A percentile compares a stretch with the other conserved stretches of the same genome.
Evolutionary conservation across 2,329 filamentous ascomycete genomes (phyloP).

Genomic region (Aspergillus udagawae): DNA sequence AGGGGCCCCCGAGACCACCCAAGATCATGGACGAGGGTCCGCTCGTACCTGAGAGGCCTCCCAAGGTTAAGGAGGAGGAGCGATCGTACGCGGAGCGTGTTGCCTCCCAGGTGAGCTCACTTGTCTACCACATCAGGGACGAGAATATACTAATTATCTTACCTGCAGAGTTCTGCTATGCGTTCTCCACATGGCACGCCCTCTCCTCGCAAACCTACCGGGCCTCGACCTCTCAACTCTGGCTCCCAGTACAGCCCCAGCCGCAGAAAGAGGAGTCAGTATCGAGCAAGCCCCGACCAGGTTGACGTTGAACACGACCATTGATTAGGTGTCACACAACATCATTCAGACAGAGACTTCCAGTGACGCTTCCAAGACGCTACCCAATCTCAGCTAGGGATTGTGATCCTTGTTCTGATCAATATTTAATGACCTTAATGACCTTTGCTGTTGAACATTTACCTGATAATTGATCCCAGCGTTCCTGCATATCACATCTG

Average conservation of each 20-base stretch:
- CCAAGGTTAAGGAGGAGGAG: slow-evolving; percentile 36
- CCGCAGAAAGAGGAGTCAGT: slow-evolving; percentile 34
- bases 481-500: slow-evolving; percentile 13
- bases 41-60: slow-evolving; percentile 51
- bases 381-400: neutral
- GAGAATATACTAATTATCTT: slow-evolving; percentile 5
- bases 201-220: slow-evolving; percentile 44
- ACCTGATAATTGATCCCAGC: neutral
- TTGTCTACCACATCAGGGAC: neutral
- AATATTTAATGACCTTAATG: neutral
- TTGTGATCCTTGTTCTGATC: neutral
- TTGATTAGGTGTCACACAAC: slow-evolving; percentile 13
- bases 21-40: slow-evolving; percentile 57
- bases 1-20: slow-evolving; percentile 48
- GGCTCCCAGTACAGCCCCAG: slow-evolving; percentile 33
- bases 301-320: slow-evolving; percentile 38
- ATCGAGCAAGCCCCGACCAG: slow-evolving; percentile 39
- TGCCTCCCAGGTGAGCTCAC: slow-evolving; percentile 33
- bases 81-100: slow-evolving; percentile 40
- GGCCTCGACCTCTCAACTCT: slow-evolving; percentile 44
- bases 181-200: slow-evolving; percentile 29
- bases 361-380: neutral
- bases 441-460: neutral
- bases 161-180: slow-evolving; percentile 27
- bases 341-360: neutral